Percentiles rank a stretch among this genome's conserved stretches.
Evolutionary conservation across 2,329 filamentous ascomycete genomes (phyloP).

Genomic region (Xylaria polymorpha): DNA sequence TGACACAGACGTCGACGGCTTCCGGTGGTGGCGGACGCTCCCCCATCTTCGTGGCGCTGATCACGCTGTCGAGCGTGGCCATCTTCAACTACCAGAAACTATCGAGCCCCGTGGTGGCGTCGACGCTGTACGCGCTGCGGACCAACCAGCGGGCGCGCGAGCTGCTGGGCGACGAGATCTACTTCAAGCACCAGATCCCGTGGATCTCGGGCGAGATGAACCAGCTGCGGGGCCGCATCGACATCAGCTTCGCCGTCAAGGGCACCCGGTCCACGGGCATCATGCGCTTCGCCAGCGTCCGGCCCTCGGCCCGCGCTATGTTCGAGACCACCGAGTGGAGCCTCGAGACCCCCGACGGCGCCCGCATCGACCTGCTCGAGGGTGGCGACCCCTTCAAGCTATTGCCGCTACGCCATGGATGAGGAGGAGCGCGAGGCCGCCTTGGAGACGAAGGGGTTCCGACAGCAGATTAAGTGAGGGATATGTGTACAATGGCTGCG

Average conservation of each 20-base stretch:
- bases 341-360: slow-evolving; percentile 72
- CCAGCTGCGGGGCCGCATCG: slow-evolving; percentile 89
- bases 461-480: slow-evolving; percentile 58
- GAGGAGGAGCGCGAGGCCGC: slow-evolving; percentile 56
- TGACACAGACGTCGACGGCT: slow-evolving; percentile 57
- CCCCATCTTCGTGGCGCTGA: slow-evolving; percentile 83
- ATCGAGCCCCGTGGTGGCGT: slow-evolving; percentile 85
- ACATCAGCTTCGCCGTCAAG: slow-evolving; percentile 88
- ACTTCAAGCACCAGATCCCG: slow-evolving; percentile 81
- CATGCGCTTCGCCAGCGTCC: slow-evolving; percentile 83
- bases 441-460: slow-evolving; percentile 62
- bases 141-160: slow-evolving; percentile 80
- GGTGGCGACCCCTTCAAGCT: slow-evolving; percentile 77
- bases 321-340: slow-evolving; percentile 95
- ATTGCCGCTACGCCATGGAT: slow-evolving; percentile 57
- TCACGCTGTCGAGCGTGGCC: slow-evolving; percentile 77
- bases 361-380: slow-evolving; percentile 78
- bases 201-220: slow-evolving; percentile 92
- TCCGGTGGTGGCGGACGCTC: slow-evolving; percentile 77
- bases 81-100: slow-evolving; percentile 99
- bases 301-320: slow-evolving; percentile 68
- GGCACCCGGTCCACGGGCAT: slow-evolving; percentile 76
- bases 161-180: slow-evolving; percentile 86
- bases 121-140: slow-evolving; percentile 90
- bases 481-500: neutral